Base-by-base conservation (phyloP, 768 basidiomycete genomes). In the Kockovaella imperatae region DNA sequence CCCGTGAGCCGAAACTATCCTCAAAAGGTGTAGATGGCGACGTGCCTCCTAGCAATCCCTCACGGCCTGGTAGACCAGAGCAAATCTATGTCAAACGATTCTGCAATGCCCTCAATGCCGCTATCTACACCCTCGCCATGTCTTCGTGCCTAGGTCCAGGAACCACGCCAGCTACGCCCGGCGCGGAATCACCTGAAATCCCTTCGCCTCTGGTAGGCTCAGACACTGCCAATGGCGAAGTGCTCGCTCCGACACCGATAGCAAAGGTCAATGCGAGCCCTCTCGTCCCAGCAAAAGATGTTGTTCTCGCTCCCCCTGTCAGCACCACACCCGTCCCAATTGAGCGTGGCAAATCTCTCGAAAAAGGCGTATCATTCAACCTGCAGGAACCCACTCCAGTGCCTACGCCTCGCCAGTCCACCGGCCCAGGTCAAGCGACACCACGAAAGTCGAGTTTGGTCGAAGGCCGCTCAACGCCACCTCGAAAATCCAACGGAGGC, bases 81-180 rank as follows among this genome's bases (percentile, higher is more conserved):
- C n/a, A 10, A 32, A n/a, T 32, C 31, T n/a, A 32, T 75, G 43
- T 78, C 10, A 82, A 77, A 17, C 80, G 83, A 49, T 86, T 89
- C 54, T 76, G 90, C 26, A 80, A 88, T 56, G 83, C 84, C 21
- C 73, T 83, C 3, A 83, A 90, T 62, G 86, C 86, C 2, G 85
- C 87, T 64, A 59, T 83, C 7, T 95, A 83, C 61, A 80, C 83
- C 30, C 76, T 93, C 15, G 83, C 84, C 1, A 85, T 83, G 14
- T 79, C 86, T 0, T 76, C 81, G 0, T 75, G 77, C 14, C 74
- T 90, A 2, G 83, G 81, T 1, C 48, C 42, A 50, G 77, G 79
- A n/a, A 0, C 72, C 75, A 20, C 69, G 74, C 25, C 71, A 71
- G 31, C 45, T 55, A 30, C 42, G 43, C 20, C 20, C 48, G 31